phyloP scores from a whole-genome alignment of 441 rosid genomes.

The Metrosideros polymorpha region DNA sequence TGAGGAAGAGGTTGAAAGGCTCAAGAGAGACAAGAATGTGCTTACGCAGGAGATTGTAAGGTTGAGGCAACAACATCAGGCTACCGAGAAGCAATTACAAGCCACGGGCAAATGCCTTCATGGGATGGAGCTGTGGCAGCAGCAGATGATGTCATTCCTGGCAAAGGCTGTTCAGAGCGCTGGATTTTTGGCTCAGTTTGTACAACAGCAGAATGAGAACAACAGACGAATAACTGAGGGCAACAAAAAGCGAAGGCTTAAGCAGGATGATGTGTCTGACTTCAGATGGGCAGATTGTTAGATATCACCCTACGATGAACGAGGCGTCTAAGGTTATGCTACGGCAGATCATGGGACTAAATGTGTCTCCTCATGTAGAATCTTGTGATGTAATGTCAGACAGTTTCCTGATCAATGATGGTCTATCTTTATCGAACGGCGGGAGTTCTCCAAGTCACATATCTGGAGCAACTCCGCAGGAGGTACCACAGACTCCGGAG shows the following conservation, averaged over 20 bases:
- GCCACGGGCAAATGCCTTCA: constrained; percentile 78
- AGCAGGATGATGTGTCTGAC: constrained; percentile 49
- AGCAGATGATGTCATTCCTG: constrained; percentile 88
- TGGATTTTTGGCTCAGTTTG: constrained; percentile 79
- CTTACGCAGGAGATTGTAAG: constrained; percentile 95
- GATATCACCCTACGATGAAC: constrained; percentile 63
- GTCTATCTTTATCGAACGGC: constrained; percentile 24
- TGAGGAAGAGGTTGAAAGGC: constrained; percentile 90
- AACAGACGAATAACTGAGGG: constrained; percentile 52
- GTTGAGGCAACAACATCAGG: constrained; percentile 85
- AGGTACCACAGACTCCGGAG: not conserved
- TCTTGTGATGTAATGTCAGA: constrained; percentile 36
- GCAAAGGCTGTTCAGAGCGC: constrained; percentile 94
- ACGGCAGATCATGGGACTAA: constrained; percentile 50
- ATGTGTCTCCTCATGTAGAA: constrained; percentile 37
- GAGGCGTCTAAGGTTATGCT: constrained; percentile 68
- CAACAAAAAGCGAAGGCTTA: constrained; percentile 80
- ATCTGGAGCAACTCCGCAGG: constrained; percentile 23
- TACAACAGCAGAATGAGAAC: constrained; percentile 89
- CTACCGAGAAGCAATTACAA: constrained; percentile 76
- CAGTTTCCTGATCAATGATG: constrained; percentile 33
- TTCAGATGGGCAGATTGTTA: constrained; percentile 81
- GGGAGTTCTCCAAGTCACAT: constrained; percentile 25
- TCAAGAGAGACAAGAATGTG: constrained; percentile 88
- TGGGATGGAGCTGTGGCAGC: constrained; percentile 94